Conservation (phyloP, 208 protist species). For the Phytomonas sp. region DNA sequence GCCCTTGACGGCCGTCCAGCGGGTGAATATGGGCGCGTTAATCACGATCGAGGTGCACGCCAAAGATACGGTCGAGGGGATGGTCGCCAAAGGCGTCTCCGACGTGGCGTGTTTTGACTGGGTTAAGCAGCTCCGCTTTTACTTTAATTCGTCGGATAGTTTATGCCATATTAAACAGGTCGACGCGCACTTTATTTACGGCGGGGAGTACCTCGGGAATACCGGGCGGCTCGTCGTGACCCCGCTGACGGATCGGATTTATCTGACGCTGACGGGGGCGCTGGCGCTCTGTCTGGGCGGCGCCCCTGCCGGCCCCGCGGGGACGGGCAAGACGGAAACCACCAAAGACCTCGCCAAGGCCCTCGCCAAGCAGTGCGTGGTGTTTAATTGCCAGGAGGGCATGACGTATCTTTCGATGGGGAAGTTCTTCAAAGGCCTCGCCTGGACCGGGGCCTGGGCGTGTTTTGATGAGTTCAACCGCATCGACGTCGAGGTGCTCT, state of each 20-base stretch:
- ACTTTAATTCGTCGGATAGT: conserved; percentile 87
- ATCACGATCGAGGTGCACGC: conserved; percentile 97
- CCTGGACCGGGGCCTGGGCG: conserved; percentile 95
- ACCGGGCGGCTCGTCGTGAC: conserved; percentile 95
- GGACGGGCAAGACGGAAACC: conserved; percentile 97
- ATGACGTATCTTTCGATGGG: conserved; percentile 95
- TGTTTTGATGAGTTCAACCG: conserved; percentile 99
- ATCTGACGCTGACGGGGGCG: conserved; percentile 94
- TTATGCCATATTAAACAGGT: conserved; percentile 91
- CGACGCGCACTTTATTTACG: conserved; percentile 92
- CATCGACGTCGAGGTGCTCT: conserved; percentile 96
- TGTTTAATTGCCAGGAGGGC: conserved; percentile 97
- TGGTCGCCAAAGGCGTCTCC: conserved; percentile 57
- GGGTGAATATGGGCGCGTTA: conserved; percentile 93
- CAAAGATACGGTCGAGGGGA: conserved; percentile 89
- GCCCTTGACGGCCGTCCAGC: conserved; percentile 67
- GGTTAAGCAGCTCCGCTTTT: conserved; percentile 96
- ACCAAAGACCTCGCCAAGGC: conserved; percentile 97
- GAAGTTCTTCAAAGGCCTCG: conserved; percentile 97
- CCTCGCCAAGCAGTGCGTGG: conserved; percentile 96
- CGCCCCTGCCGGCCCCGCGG: conserved; percentile 91
- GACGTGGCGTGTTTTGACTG: conserved; percentile 92
- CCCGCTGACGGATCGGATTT: conserved; percentile 95
- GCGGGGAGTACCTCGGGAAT: conserved; percentile 97
- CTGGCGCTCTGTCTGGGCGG: conserved; percentile 91